A percentile compares a stretch with the other conserved stretches of the same genome.
phyloP scores from a whole-genome alignment of 306 rosid species.

The Prunus mume region DNA sequence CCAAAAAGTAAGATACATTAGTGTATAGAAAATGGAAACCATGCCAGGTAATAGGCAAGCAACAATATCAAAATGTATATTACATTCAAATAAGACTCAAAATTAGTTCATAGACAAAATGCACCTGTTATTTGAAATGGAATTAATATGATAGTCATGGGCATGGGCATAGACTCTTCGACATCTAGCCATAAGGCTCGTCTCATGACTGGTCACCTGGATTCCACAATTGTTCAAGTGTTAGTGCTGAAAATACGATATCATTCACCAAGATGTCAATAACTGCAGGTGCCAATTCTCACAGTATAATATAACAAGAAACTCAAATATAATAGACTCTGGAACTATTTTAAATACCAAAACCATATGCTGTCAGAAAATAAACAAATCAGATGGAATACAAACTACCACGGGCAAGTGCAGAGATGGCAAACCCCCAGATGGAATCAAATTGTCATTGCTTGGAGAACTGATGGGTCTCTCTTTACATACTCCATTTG shows the following conservation, averaged over 20 bases:
- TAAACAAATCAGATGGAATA: constrained; percentile 13
- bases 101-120: neutral
- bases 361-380: constrained; percentile 14
- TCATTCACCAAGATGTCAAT: neutral
- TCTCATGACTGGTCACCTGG: constrained; percentile 81
- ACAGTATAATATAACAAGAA: neutral
- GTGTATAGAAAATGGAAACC: constrained; percentile 1
- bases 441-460: constrained; percentile 36
- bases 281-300: neutral
- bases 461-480: constrained; percentile 20
- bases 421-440: constrained; percentile 37
- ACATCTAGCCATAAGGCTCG: constrained; percentile 85
- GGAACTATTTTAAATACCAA: constrained; percentile 3
- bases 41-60: neutral
- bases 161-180: constrained; percentile 99
- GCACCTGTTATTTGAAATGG: constrained; percentile 98
- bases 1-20: constrained; percentile 1
- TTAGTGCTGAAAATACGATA: constrained; percentile 11
- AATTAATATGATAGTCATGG: constrained; percentile 97
- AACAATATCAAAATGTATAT: constrained; percentile 1
- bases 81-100: neutral
- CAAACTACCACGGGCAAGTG: constrained; percentile 62
- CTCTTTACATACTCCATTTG: constrained; percentile 54
- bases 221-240: constrained; percentile 6
- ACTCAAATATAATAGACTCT: constrained; percentile 1